Evolutionary conservation across 2,329 filamentous ascomycete genomes (phyloP), one percentile per base, ranked within the genome.

Genomic region (Pseudopithomyces maydicus): DNA sequence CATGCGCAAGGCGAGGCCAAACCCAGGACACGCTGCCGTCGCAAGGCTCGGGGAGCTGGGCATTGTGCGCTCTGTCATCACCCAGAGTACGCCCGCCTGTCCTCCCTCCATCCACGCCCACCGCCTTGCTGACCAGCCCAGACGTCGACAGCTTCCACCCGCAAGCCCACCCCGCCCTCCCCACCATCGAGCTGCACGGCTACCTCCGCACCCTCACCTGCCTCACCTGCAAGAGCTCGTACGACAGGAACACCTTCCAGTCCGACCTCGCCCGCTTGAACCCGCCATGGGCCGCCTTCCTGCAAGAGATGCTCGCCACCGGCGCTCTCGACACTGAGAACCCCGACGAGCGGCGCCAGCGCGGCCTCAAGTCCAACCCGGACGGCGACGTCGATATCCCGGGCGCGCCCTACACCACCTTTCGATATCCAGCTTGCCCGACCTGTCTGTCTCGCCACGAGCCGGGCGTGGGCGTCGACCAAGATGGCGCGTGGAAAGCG

Each of bases 381-480:
- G 95, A 99, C 69, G 95, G 95, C 48, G 95, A 99, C 70, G 91
- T 97, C 23, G 93, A 98, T 69, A 78, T 98, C 19, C 91, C 92
- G 0, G 87, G 89, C 50, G 92, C 92, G 1, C 90, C 92, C 1
- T 98, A 98, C 74, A 89, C 87, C 14, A 94, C 89, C 0, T 98
- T 98, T 72, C 83, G 92, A 64, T 98, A 98, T 68, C 95, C 95
- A 0, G 85, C 94, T 1, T 98, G 95, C 75, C 92, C 92, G 0
- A 85, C 80, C 45, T 98, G 95, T 74, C 78, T 96, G 42, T 78
- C 81, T 22, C 81, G 82, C 12, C 89, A 90, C 85, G 89, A 7
- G 62, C 88, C 63, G 71, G 20, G 75, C 23, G 88, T 97, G 1
- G 81, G 90, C 59, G 84, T 90, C 12, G 94, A 97, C 68, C 66